phyloP scores from a whole-genome alignment of 2,329 filamentous ascomycete species.

The Venturia oleaginea region DNA sequence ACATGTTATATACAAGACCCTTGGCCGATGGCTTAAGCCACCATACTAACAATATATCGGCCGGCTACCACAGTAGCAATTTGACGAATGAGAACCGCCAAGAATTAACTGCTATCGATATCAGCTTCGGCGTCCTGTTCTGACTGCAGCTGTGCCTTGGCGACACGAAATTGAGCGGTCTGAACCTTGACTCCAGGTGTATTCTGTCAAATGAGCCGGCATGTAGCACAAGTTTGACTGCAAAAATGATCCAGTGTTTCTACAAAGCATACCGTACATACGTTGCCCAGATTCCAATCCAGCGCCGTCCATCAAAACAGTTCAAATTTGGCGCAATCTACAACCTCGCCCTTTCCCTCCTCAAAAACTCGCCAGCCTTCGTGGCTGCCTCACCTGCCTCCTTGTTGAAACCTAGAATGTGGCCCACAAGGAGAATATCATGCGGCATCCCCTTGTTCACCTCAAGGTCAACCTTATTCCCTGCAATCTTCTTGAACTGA shows the following conservation, averaged over 20 bases:
- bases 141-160: too few species aligned
- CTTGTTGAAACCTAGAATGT: conserved; percentile 34
- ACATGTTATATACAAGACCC: too few species aligned
- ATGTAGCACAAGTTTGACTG: neutral
- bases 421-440: conserved; percentile 37
- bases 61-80: too few species aligned
- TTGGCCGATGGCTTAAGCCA: too few species aligned
- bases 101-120: too few species aligned
- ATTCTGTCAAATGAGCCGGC: neutral
- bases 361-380: conserved; percentile 28
- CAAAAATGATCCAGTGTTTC: neutral
- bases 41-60: too few species aligned
- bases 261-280: neutral
- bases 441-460: conserved; percentile 35
- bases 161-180: too few species aligned
- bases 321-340: neutral
- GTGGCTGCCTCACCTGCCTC: conserved; percentile 26
- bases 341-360: conserved; percentile 9
- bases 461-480: conserved; percentile 34
- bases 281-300: neutral
- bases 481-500: conserved; percentile 28
- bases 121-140: too few species aligned
- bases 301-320: neutral
- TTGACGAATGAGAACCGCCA: too few species aligned
- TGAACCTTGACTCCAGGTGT: neutral